Evolutionary conservation across 139 green algal genomes (phyloP).

Genomic region (Yamagishiella unicocca): DNA sequence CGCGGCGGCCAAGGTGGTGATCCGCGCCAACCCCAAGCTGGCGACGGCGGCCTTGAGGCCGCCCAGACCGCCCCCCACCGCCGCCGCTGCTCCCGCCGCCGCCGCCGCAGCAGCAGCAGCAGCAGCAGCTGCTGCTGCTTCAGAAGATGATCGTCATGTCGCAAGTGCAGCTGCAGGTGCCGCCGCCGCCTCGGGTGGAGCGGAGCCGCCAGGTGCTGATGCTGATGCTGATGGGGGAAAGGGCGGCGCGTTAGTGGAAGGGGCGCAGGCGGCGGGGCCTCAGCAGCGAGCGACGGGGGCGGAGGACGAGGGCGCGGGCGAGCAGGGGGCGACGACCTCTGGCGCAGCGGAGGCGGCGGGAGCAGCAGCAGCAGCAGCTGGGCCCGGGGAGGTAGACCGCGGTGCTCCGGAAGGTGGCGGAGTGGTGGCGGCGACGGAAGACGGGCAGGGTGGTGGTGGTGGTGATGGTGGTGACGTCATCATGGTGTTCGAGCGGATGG

Average conservation of each 20-base stretch:
- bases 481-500: conserved; percentile 21
- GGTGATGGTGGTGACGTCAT: neutral
- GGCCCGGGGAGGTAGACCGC: neutral
- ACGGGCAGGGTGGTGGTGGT: neutral
- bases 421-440: neutral
- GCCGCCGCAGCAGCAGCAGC: neutral
- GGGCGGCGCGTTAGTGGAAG: neutral
- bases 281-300: neutral
- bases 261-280: neutral
- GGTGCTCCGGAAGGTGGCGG: neutral
- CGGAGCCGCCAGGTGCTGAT: neutral
- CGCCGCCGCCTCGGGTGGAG: neutral
- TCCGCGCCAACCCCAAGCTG: conserved; percentile 46
- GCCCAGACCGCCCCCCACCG: neutral
- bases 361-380: neutral
- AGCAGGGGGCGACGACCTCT: no score
- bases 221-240: neutral
- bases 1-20: neutral
- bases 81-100: neutral
- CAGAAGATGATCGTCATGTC: no score
- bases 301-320: neutral
- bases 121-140: neutral
- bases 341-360: no score
- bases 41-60: neutral
- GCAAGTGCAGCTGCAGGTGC: neutral